A percentile compares a stretch with the other conserved stretches of the same genome.
Evolutionary conservation across 169 alveolate species (phyloP).

Genomic region (Plasmodium vinckei): DNA sequence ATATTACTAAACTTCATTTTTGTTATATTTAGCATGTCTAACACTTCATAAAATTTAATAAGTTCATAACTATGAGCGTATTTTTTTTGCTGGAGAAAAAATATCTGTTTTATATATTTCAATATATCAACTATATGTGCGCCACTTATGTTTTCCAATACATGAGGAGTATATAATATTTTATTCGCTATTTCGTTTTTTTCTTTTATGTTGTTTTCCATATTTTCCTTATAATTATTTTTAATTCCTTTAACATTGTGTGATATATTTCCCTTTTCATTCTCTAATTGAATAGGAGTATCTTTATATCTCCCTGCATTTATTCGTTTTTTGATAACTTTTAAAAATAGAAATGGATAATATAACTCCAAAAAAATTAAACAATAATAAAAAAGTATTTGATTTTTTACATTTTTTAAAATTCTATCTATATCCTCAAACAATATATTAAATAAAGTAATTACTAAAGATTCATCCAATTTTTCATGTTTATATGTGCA

Average conservation of each 20-base stretch:
- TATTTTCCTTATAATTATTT: not conserved
- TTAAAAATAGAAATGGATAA: constrained; percentile 63
- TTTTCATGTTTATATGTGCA: constrained; percentile 54
- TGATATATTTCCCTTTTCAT: not conserved
- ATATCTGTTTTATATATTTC: constrained; percentile 49
- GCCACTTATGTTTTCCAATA: not conserved
- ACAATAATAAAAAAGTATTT: constrained; percentile 56
- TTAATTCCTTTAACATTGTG: not conserved
- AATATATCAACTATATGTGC: not conserved
- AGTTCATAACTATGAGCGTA: constrained; percentile 56
- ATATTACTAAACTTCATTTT: constrained; percentile 47
- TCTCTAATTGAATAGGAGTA: not conserved
- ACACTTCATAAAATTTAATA: constrained; percentile 29
- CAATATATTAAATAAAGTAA: constrained; percentile 44
- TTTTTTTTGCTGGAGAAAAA: constrained; percentile 64
- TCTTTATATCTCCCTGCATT: constrained; percentile 1
- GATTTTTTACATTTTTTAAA: constrained; percentile 60
- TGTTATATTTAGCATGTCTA: constrained; percentile 45
- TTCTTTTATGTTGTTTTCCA: not conserved
- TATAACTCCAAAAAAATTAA: constrained; percentile 59
- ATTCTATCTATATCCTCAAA: constrained; percentile 55
- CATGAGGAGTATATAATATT: not conserved
- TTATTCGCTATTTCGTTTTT: not conserved
- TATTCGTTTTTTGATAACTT: constrained; percentile 10
- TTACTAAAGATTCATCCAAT: constrained; percentile 20